phyloP scores from a whole-genome alignment of 148 eudicot genomes.

The Simmondsia chinensis region DNA sequence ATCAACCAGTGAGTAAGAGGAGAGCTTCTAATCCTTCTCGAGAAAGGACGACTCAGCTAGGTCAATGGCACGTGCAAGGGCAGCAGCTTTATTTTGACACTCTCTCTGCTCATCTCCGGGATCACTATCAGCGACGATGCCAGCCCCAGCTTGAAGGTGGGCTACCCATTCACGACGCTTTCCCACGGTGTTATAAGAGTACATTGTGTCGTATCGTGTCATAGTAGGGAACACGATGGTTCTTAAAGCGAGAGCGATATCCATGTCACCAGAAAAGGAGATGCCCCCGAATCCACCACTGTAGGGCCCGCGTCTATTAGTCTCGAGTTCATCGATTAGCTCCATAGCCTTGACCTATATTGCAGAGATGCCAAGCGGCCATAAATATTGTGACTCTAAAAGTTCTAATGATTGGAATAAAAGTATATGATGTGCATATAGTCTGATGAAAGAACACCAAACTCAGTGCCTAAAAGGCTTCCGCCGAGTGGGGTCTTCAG shows the following conservation, averaged over 20 bases:
- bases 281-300: conserved; percentile 99
- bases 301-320: conserved; percentile 88
- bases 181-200: conserved; percentile 52
- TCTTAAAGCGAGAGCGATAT: conserved; percentile 87
- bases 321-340: conserved; percentile 87
- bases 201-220: conserved; percentile 78
- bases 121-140: conserved; percentile 90
- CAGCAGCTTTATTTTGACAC: conserved; percentile 98
- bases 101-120: conserved; percentile 90
- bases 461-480: no score
- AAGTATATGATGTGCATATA: no score
- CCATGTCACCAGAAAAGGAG: conserved; percentile 95
- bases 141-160: conserved; percentile 95
- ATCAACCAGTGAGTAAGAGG: no score
- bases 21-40: conserved; percentile 24
- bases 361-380: neutral
- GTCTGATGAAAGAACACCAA: no score
- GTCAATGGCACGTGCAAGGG: conserved; percentile 88
- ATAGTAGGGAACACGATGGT: conserved; percentile 87
- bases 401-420: no score
- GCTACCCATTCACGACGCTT: conserved; percentile 87
- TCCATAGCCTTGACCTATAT: conserved; percentile 97
- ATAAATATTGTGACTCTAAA: no score
- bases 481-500: no score
- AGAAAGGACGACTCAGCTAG: conserved; percentile 93